A percentile compares a stretch with the other conserved stretches of the same genome.
Evolutionary conservation across 805 yeast species (phyloP).

Genomic region (Cyberlindnera euphorbiiphila): DNA sequence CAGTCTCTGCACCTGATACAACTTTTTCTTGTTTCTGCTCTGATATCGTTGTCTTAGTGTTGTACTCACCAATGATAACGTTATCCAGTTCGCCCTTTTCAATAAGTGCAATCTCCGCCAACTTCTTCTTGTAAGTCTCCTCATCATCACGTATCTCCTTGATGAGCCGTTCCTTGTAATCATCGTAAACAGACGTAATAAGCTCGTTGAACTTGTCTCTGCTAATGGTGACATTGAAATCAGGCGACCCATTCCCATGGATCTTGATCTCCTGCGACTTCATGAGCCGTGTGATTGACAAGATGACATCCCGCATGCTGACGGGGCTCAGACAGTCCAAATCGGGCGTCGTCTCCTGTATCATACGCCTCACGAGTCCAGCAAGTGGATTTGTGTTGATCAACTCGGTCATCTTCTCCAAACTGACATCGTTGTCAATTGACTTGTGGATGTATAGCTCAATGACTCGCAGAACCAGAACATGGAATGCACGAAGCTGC

Average conservation of each 20-base stretch:
- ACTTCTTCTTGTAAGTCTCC: slow-evolving; percentile 8
- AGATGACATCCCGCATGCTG: slow-evolving; percentile 23
- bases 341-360: slow-evolving; percentile 8
- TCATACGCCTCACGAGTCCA: slow-evolving; percentile 10
- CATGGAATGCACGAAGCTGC: slow-evolving; percentile 19
- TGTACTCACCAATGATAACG: slow-evolving; percentile 16
- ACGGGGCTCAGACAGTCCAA: slow-evolving; percentile 6
- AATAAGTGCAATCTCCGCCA: slow-evolving; percentile 16
- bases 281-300: slow-evolving; percentile 25
- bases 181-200: slow-evolving; percentile 9
- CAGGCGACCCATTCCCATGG: slow-evolving; percentile 22
- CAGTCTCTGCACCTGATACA: neutral
- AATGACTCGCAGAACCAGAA: slow-evolving; percentile 26
- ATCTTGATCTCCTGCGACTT: slow-evolving; percentile 24
- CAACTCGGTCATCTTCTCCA: slow-evolving; percentile 21
- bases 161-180: slow-evolving; percentile 11
- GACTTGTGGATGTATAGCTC: slow-evolving; percentile 25
- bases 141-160: slow-evolving; percentile 17
- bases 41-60: slow-evolving; percentile 4
- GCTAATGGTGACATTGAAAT: slow-evolving; percentile 22
- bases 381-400: slow-evolving; percentile 23
- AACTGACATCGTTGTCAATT: slow-evolving; percentile 21
- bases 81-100: slow-evolving; percentile 24
- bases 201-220: slow-evolving; percentile 20
- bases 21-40: neutral